Evolutionary conservation across 169 alveolate genomes (phyloP).

Genomic region (Cryptosporidium viatorum): DNA sequence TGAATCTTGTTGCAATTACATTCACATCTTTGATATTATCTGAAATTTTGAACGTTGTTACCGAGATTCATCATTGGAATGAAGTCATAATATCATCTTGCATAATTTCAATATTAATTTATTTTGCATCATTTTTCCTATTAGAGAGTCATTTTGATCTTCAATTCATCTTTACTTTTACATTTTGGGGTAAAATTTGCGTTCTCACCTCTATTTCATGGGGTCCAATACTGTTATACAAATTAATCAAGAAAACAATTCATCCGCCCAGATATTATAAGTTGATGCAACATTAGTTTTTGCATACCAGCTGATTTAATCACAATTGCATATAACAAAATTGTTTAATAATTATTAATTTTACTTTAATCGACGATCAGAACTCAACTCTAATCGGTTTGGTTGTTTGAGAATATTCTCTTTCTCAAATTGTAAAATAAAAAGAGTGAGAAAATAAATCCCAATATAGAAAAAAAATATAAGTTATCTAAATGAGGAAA

Average conservation of each 20-base stretch:
- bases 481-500: not conserved
- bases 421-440: not conserved
- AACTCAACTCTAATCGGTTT: not conserved
- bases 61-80: conserved; percentile 92
- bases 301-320: not conserved
- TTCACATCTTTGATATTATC: conserved; percentile 94
- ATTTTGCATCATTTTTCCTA: conserved; percentile 87
- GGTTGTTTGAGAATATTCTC: not conserved
- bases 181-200: conserved; percentile 90
- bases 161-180: conserved; percentile 86
- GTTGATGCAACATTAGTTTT: conserved; percentile 76
- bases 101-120: conserved; percentile 1
- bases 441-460: not conserved
- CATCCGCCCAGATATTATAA: conserved; percentile 90
- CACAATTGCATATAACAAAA: not conserved
- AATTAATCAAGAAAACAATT: conserved; percentile 83
- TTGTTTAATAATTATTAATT: not conserved
- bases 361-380: not conserved
- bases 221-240: conserved; percentile 90
- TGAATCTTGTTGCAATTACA: conserved; percentile 94
- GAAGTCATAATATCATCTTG: conserved; percentile 75
- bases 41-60: conserved; percentile 93
- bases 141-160: conserved; percentile 91
- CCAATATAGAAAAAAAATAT: not conserved
- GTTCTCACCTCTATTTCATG: conserved; percentile 91